These are phyloP conservation scores for Ceratobasidium sp. DNA, from an alignment of 1,284 basidiomycete genomes.

Conservation along the genomic window DNA sequence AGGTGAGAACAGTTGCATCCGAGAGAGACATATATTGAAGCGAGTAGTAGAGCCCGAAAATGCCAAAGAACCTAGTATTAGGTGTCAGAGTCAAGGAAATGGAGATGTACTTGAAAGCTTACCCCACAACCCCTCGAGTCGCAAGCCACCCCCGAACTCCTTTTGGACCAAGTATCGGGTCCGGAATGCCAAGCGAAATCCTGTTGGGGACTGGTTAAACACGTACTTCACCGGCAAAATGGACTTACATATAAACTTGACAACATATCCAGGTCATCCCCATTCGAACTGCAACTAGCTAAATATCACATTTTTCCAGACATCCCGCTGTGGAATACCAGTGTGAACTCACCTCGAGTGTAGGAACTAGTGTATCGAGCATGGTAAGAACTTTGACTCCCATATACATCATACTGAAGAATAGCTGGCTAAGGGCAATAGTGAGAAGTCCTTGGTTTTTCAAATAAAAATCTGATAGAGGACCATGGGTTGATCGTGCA, in stretches of 20 bases:
- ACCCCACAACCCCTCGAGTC: slow-evolving; percentile 47
- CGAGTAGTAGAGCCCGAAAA: slow-evolving; percentile 49
- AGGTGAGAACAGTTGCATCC: slow-evolving; percentile 48
- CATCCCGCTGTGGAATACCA: neutral
- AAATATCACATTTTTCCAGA: neutral
- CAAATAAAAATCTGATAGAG: neutral
- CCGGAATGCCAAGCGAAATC: no score
- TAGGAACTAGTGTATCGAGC: slow-evolving; percentile 27
- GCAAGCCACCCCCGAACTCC: slow-evolving; percentile 46
- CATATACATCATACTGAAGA: slow-evolving; percentile 44
- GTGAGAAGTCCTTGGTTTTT: slow-evolving; percentile 39
- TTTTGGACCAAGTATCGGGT: slow-evolving; percentile 44
- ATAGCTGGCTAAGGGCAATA: slow-evolving; percentile 32
- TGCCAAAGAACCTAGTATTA: slow-evolving; percentile 46
- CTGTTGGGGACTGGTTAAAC: no score
- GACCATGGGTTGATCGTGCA: no score
- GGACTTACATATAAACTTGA: slow-evolving; percentile 32
- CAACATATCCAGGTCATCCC: slow-evolving; percentile 27
- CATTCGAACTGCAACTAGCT: slow-evolving; percentile 35
- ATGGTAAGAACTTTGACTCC: slow-evolving; percentile 38
- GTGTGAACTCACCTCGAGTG: slow-evolving; percentile 32
- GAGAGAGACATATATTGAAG: slow-evolving; percentile 50
- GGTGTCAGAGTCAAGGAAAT: neutral
- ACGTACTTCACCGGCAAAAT: no score
- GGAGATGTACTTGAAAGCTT: neutral